Conservation (phyloP, 2,329 filamentous ascomycete species). For the Xylaria sp. region DNA sequence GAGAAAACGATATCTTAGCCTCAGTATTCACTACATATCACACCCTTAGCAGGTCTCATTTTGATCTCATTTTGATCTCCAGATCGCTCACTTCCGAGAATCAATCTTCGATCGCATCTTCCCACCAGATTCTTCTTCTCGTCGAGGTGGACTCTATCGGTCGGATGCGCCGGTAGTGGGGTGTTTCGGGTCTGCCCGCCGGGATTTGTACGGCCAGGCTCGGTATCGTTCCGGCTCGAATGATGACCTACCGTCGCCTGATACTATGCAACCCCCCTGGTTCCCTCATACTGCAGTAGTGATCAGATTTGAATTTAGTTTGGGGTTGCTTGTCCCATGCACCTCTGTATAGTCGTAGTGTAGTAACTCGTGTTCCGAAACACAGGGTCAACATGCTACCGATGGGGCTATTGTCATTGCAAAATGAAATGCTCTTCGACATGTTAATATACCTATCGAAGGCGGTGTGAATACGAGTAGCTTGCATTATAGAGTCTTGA, state of each 20-base stretch:
- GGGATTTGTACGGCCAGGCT: constrained; percentile 15
- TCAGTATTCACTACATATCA: neutral
- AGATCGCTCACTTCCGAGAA: neutral
- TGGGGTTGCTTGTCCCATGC: neutral
- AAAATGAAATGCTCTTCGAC: neutral
- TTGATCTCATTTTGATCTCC: neutral
- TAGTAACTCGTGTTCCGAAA: constrained; percentile 12
- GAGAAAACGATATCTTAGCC: neutral
- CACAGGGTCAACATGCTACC: neutral
- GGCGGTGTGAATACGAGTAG: neutral
- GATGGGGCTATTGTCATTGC: neutral
- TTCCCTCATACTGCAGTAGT: too few species aligned
- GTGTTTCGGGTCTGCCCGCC: constrained; percentile 20
- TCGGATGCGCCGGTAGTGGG: constrained; percentile 24
- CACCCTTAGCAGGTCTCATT: too few species aligned
- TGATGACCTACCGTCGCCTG: constrained; percentile 4
- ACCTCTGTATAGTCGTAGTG: neutral
- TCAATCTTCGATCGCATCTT: neutral
- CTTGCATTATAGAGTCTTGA: too few species aligned
- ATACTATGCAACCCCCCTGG: neutral
- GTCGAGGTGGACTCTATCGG: neutral
- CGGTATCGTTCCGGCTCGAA: constrained; percentile 26
- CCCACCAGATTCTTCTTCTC: neutral
- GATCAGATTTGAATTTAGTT: constrained; percentile 1
- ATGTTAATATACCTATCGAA: neutral